Percentiles rank a stretch among this genome's conserved stretches.
These are phyloP conservation scores for Verticillium tricorpus DNA, from an alignment of 2,329 filamentous ascomycete species.

Conservation along the genomic window DNA sequence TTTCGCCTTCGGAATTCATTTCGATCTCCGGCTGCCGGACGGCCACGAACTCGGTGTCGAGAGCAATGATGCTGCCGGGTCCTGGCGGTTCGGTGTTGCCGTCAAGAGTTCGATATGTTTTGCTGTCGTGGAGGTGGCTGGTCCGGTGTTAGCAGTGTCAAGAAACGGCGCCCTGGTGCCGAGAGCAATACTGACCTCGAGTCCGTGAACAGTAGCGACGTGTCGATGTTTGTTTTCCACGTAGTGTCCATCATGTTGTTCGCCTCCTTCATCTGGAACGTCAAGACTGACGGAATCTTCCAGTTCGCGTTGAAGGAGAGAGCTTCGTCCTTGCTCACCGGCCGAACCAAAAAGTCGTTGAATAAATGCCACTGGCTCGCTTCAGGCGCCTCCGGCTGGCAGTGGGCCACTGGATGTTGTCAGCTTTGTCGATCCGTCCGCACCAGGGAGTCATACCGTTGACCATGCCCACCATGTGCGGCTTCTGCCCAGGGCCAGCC, in stretches of 20 bases:
- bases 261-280: constrained; percentile 77
- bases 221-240: constrained; percentile 84
- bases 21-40: constrained; percentile 92
- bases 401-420: constrained; percentile 54
- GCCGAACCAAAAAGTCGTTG: constrained; percentile 91
- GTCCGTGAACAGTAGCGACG: constrained; percentile 76
- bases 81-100: constrained; percentile 60
- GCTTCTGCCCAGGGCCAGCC: constrained; percentile 76
- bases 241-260: constrained; percentile 79
- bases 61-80: constrained; percentile 71
- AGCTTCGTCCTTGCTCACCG: constrained; percentile 76
- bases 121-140: constrained; percentile 38
- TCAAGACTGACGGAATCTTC: constrained; percentile 86
- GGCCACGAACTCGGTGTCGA: constrained; percentile 95
- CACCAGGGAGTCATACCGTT: constrained; percentile 53
- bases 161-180: neutral
- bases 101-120: constrained; percentile 58
- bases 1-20: constrained; percentile 89
- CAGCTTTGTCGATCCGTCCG: constrained; percentile 12
- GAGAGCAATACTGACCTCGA: constrained; percentile 35
- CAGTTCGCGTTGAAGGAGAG: constrained; percentile 84
- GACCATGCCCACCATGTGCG: constrained; percentile 86
- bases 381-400: constrained; percentile 52
- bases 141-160: constrained; percentile 16
- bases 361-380: constrained; percentile 88